Conservation (phyloP, 2,329 filamentous ascomycete species). For the Alternaria sp. region DNA sequence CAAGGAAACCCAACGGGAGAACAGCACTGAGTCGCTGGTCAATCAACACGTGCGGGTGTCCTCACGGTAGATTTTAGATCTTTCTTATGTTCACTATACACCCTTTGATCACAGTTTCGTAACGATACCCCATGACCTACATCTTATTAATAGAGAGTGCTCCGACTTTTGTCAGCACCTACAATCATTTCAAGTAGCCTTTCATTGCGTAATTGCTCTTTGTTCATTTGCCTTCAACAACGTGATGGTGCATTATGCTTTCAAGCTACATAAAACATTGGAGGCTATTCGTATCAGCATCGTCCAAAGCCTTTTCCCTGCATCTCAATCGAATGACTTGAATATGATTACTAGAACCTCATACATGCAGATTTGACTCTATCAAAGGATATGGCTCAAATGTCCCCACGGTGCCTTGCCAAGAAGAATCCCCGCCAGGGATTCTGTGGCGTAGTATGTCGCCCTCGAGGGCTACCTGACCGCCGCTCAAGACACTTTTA, state of each 20-base stretch:
- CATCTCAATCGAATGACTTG: neutral
- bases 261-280: neutral
- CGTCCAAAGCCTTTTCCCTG: no score
- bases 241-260: neutral
- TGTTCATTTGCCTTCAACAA: neutral
- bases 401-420: no score
- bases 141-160: slow-evolving; percentile 4
- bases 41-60: neutral
- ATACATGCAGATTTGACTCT: neutral
- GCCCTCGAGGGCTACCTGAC: neutral
- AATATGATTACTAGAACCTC: neutral
- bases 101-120: neutral
- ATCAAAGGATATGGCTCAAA: no score
- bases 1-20: slow-evolving; percentile 6
- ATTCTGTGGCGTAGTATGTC: neutral
- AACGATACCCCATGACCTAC: slow-evolving; percentile 11
- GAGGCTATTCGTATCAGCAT: neutral
- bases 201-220: neutral
- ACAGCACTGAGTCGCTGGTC: slow-evolving; percentile 10
- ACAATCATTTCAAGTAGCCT: neutral
- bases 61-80: neutral
- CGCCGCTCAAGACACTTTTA: neutral
- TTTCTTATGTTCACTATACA: slow-evolving; percentile 2
- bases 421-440: no score
- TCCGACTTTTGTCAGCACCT: neutral